Conservation (phyloP, 495 filamentous ascomycete genomes). For the Trichoderma orchidacearum region DNA sequence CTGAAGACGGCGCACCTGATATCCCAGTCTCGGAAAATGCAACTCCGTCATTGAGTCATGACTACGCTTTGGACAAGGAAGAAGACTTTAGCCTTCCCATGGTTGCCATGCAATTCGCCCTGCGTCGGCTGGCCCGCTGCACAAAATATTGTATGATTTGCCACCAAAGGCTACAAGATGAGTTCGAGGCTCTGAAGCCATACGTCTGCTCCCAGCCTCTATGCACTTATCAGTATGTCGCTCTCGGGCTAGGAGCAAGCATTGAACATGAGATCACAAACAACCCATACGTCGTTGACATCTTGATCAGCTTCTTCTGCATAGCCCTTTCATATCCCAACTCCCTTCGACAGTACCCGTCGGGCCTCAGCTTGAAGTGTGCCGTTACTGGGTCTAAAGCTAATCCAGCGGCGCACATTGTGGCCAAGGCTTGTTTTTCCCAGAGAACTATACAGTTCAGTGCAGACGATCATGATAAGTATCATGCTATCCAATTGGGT, state of each 20-base stretch:
- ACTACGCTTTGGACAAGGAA: constrained; percentile 16
- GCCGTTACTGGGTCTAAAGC: background rate
- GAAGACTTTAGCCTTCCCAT: constrained; percentile 43
- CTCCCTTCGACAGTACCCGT: background rate
- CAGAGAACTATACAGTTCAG: background rate
- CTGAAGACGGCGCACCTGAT: background rate
- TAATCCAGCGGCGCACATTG: background rate
- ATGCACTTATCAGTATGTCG: constrained; percentile 86
- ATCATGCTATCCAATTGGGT: background rate
- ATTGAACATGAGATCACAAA: constrained; percentile 73
- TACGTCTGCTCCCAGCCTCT: constrained; percentile 74
- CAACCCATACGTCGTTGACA: constrained; percentile 74
- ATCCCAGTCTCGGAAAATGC: background rate
- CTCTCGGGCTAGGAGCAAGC: constrained; percentile 71
- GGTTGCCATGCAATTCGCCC: constrained; percentile 62
- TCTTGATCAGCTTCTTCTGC: constrained; percentile 77
- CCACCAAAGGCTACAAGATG: constrained; percentile 53
- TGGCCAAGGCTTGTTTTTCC: background rate
- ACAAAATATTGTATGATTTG: constrained; percentile 85
- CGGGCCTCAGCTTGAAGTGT: background rate
- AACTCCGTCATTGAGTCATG: background rate
- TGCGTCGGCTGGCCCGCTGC: constrained; percentile 70
- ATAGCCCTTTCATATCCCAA: constrained; percentile 17
- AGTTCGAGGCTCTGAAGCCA: constrained; percentile 78
- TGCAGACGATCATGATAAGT: background rate